Conservation (phyloP, 305 asterid genomes). For the Fraxinus angustifolia region DNA sequence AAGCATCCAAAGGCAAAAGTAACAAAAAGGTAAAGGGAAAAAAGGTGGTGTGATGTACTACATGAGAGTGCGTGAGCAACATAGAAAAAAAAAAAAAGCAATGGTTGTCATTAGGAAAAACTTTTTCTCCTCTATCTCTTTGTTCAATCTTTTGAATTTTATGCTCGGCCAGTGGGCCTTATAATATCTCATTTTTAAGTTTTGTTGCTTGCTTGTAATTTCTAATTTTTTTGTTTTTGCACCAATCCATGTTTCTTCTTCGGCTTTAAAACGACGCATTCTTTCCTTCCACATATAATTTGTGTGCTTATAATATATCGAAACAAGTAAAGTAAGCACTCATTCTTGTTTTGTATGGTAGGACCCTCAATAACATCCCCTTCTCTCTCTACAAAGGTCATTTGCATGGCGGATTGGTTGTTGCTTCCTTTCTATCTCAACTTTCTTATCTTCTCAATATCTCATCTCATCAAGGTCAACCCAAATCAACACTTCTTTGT, state of each 20-base stretch:
- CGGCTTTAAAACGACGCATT: slow-evolving; percentile 63
- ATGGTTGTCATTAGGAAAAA: slow-evolving; percentile 33
- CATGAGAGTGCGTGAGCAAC: slow-evolving; percentile 36
- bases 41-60: slow-evolving; percentile 15
- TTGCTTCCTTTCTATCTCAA: slow-evolving; percentile 22
- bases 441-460: slow-evolving; percentile 2
- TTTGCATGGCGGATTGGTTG: slow-evolving; percentile 22
- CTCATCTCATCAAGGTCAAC: slow-evolving; percentile 29
- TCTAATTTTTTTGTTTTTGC: not conserved
- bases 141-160: not conserved
- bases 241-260: slow-evolving; percentile 23
- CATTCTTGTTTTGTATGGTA: slow-evolving; percentile 46
- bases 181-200: not conserved
- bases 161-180: not conserved
- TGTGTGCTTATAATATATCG: slow-evolving; percentile 37
- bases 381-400: slow-evolving; percentile 23
- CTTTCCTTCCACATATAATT: slow-evolving; percentile 46
- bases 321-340: slow-evolving; percentile 63
- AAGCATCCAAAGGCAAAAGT: slow-evolving; percentile 42
- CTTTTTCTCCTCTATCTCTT: not conserved
- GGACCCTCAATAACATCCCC: slow-evolving; percentile 42
- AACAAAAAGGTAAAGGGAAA: slow-evolving; percentile 29
- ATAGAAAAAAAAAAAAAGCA: not conserved
- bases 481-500: slow-evolving; percentile 7
- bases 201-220: not conserved